Evolutionary conservation across 495 filamentous ascomycete genomes (phyloP), one percentile per base, ranked within the genome.

Genomic region (Lentithecium fluviatile): DNA sequence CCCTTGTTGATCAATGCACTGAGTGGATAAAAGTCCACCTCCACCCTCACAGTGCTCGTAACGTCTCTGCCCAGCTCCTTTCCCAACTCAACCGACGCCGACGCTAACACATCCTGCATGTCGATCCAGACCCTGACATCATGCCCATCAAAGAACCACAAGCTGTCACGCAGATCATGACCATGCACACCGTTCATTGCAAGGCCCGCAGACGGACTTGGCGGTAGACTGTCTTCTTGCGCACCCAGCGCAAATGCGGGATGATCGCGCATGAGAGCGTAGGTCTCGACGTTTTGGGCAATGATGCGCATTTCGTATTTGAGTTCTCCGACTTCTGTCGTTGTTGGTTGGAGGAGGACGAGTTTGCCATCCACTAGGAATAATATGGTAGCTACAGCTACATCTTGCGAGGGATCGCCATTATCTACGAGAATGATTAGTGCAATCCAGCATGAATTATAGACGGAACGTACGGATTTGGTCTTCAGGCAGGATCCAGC

Each of bases 221-320:
- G 69, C 2, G 81, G 81, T 15, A 80, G 58, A 13, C 77, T 76
- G 56, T 79, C 78, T 26, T 58, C 49, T 29, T 62, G 66, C 57
- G 77, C 72, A 1, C 72, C 55, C 6, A 69, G 58, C 1, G 53
- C 61, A 46, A 65, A 69, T n/a, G 66, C 43, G n/a, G 66, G 80
- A 60, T 92, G 88, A 65, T 99, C 95, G 52, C 91, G 85, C 85
- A 95, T 93, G 66, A 95, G 81, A 46, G 85, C 82, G 70, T 95
- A 97, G 68, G 93, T 97, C 67, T 99, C 95, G 19, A 97, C 91
- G 67, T 93, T 93, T 61, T 95, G 89, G 6, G 92, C 90, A 67
- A 99, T 85, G 32, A 97, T 86, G 12, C 91, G 88, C 95, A 99
- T 97, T 67, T 99, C 94, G 69, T 97, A 99, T 77, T 96, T 96